Conservation (phyloP, 2,329 filamentous ascomycete species). For the Penicillium sp. region DNA sequence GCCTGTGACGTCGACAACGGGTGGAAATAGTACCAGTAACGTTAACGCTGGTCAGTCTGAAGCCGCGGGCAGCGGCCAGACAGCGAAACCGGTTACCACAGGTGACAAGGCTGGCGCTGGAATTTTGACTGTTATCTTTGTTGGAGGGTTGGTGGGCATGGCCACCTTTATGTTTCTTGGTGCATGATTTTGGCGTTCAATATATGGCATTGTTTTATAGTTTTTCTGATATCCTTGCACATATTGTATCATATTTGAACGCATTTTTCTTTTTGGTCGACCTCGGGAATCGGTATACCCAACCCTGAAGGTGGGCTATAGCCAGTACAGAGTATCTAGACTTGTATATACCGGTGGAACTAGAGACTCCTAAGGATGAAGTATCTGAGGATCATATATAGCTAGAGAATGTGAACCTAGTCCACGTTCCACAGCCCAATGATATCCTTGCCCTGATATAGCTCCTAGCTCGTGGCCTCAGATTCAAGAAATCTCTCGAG, state of each 20-base stretch:
- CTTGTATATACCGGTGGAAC: too few species aligned
- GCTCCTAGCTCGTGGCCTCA: too few species aligned
- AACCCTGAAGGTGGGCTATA: background rate
- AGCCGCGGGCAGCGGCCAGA: background rate
- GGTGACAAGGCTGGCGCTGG: conserved; percentile 42
- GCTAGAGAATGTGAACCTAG: too few species aligned
- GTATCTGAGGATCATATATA: too few species aligned
- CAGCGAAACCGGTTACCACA: conserved; percentile 22
- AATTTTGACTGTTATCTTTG: conserved; percentile 37
- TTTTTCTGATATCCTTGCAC: background rate
- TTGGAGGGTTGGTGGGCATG: conserved; percentile 29
- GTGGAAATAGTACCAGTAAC: conserved; percentile 53
- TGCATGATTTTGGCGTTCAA: conserved; percentile 4
- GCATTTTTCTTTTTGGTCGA: background rate
- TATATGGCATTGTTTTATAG: background rate
- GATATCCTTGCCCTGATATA: too few species aligned
- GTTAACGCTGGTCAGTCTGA: conserved; percentile 33
- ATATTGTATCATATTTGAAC: background rate
- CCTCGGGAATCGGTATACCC: background rate
- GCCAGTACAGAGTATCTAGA: background rate
- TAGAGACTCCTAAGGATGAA: too few species aligned
- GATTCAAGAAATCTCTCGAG: too few species aligned
- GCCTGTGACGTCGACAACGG: conserved; percentile 43
- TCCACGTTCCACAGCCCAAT: too few species aligned
- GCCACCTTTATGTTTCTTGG: conserved; percentile 35